Percentiles rank a stretch among this genome's conserved stretches.
Conservation (phyloP, 1,284 basidiomycete species). For the Papiliotrema fonsecae region DNA sequence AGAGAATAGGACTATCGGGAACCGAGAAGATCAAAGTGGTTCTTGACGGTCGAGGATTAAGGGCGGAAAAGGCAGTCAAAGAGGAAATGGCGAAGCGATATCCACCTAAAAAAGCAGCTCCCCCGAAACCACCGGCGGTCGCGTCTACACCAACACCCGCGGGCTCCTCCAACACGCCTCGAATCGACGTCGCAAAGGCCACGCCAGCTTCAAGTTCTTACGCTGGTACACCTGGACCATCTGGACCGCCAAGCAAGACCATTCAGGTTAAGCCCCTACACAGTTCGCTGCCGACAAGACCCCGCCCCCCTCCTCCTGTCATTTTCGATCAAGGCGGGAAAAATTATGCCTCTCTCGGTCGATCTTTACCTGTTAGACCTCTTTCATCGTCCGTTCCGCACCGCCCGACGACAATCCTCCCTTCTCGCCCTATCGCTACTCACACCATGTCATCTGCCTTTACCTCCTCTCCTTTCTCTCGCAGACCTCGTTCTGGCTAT, state of each 20-base stretch:
- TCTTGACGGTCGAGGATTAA: constrained; percentile 49
- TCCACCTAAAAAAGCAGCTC: constrained; percentile 44
- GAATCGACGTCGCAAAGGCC: constrained; percentile 1
- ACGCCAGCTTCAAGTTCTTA: background rate
- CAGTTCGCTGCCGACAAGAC: constrained; percentile 4
- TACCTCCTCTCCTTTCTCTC: constrained; percentile 23
- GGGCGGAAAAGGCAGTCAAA: constrained; percentile 46
- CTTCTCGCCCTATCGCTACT: constrained; percentile 6
- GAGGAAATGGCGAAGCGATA: constrained; percentile 57
- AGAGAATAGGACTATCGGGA: constrained; percentile 40
- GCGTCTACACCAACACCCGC: constrained; percentile 4
- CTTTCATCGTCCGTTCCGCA: background rate
- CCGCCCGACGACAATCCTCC: background rate
- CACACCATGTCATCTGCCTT: constrained; percentile 26
- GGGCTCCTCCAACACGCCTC: constrained; percentile 10
- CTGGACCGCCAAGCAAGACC: background rate
- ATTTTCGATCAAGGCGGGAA: constrained; percentile 2
- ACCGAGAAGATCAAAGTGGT: constrained; percentile 43
- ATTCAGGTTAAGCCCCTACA: constrained; percentile 3
- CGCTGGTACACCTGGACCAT: no score
- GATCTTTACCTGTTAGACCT: constrained; percentile 15
- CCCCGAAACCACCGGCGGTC: constrained; percentile 1
- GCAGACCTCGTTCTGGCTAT: constrained; percentile 3
- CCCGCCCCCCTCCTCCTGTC: constrained; percentile 5
- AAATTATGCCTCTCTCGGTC: constrained; percentile 16